Evolutionary conservation across 1,284 basidiomycete species (phyloP), one percentile per base, ranked within the genome.

Genomic region (Abortiporus biennis): DNA sequence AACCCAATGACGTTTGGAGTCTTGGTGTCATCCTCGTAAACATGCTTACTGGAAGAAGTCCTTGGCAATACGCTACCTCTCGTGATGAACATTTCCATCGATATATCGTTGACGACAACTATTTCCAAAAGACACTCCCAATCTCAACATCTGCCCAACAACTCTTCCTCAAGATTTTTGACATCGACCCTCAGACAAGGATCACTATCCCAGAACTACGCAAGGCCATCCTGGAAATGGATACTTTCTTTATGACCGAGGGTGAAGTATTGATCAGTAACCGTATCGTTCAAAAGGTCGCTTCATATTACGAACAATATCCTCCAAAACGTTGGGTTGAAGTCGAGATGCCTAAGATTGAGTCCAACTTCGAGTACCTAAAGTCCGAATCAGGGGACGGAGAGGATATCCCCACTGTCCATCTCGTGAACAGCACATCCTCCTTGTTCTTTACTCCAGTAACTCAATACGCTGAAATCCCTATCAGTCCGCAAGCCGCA

Each of bases 41-140:
- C 65, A 76, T 97, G 64, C 80, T 92, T 36, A 86, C 85, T 45
- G 87, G 88, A 15, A 79, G 87, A 33, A 90, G 88, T 59, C 93
- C 92, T 4, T 97, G 94, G 94, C 76, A 78, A 48, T 72, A 76
- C 52, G 92, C 94, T 3, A 77, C 72, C 36, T 64, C 71, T 3
- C 66, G 70, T 36, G 92, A 96, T 63, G 74, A 80, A 41, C 82
- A 80, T 31, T 95, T 88, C 67, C 60, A 68, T 16, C 76, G 79
- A 1, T 92, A 74, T 64, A 62, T 88, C 38, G 63, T 72, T 37
- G 72, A 90, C 52, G 72, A 69, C 31, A 63, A 83, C 50, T 83
- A 83, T 54, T 69, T 93, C 15, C 74, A 72, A 15, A 61, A 74
- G 15, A 78, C 80, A 44, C 69, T 91, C 3, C 85, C 86, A 12